Percentiles rank a stretch among this genome's conserved stretches.
phyloP scores from a whole-genome alignment of 139 green algal genomes.

The Diplosphaera chodatii region DNA sequence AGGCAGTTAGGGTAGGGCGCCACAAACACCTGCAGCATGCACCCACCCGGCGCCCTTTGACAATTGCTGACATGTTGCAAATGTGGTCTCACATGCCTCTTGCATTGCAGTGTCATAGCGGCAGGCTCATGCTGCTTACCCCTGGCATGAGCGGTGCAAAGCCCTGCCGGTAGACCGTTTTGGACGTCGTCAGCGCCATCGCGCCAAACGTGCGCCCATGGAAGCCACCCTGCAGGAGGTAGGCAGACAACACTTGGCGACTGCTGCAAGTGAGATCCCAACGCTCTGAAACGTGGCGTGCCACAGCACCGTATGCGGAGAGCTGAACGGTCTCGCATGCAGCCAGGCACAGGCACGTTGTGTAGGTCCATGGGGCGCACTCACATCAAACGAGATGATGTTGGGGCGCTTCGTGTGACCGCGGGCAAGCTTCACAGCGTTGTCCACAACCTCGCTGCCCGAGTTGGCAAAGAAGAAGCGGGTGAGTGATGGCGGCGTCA shows the following conservation, averaged over 20 bases:
- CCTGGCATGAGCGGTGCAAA: conserved; percentile 67
- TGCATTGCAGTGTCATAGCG: no score
- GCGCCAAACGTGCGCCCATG: conserved; percentile 74
- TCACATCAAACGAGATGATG: conserved; percentile 75
- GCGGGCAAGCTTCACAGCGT: conserved; percentile 80
- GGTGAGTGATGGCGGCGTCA: conserved; percentile 45
- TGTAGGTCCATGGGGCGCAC: no score
- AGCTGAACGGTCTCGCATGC: no score
- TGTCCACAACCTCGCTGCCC: conserved; percentile 77
- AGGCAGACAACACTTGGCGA: no score
- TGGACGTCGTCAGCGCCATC: conserved; percentile 75
- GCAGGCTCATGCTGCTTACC: no score
- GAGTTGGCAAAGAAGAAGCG: conserved; percentile 63
- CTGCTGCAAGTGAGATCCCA: no score
- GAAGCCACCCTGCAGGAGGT: conserved; percentile 46
- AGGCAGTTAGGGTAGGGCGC: conserved; percentile 82
- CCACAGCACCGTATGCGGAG: no score
- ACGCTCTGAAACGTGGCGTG: no score
- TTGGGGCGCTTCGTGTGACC: conserved; percentile 58
- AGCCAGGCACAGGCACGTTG: no score
- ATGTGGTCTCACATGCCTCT: no score
- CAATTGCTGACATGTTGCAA: no score
- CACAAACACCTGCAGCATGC: conserved; percentile 37
- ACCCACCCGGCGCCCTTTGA: no score
- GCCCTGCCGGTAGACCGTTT: conserved; percentile 62